These are phyloP conservation scores for Tephrocybe sp. DNA, from an alignment of 768 basidiomycete genomes.

Conservation along the genomic window DNA sequence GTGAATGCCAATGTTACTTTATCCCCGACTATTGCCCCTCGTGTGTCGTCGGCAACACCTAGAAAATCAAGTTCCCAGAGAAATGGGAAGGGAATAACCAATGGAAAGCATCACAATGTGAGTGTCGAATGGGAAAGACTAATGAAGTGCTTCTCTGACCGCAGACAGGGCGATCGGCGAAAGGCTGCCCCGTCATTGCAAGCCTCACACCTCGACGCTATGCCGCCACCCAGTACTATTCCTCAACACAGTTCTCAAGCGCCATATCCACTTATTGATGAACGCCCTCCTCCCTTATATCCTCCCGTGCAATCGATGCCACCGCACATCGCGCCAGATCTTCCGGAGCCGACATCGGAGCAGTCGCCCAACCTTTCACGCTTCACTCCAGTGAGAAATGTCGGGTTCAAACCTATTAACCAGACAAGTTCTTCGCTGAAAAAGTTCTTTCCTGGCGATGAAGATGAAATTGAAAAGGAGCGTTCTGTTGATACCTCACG, in stretches of 20 bases:
- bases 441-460: slow-evolving; percentile 82
- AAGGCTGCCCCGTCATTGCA: slow-evolving; percentile 11
- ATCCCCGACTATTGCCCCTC: slow-evolving; percentile 21
- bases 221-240: slow-evolving; percentile 30
- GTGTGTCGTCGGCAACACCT: slow-evolving; percentile 9
- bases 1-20: slow-evolving; percentile 33
- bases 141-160: neutral
- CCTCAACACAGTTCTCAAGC: slow-evolving; percentile 19
- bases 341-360: slow-evolving; percentile 13
- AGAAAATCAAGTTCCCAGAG: slow-evolving; percentile 26
- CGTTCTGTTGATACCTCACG: slow-evolving; percentile 21
- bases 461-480: slow-evolving; percentile 67
- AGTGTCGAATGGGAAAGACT: slow-evolving; percentile 12
- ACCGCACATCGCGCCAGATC: neutral
- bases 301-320: slow-evolving; percentile 3
- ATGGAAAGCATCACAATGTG: slow-evolving; percentile 36
- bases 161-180: slow-evolving; percentile 16
- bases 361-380: slow-evolving; percentile 17
- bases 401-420: slow-evolving; percentile 70
- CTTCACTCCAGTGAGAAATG: slow-evolving; percentile 33
- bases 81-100: slow-evolving; percentile 35
- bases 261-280: slow-evolving; percentile 10
- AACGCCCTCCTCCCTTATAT: slow-evolving; percentile 4
- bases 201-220: slow-evolving; percentile 18
- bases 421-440: slow-evolving; percentile 59